Evolutionary conservation across 2,329 filamentous ascomycete species (phyloP), one percentile per base, ranked within the genome.

Genomic region (Botrytis byssoidea): DNA sequence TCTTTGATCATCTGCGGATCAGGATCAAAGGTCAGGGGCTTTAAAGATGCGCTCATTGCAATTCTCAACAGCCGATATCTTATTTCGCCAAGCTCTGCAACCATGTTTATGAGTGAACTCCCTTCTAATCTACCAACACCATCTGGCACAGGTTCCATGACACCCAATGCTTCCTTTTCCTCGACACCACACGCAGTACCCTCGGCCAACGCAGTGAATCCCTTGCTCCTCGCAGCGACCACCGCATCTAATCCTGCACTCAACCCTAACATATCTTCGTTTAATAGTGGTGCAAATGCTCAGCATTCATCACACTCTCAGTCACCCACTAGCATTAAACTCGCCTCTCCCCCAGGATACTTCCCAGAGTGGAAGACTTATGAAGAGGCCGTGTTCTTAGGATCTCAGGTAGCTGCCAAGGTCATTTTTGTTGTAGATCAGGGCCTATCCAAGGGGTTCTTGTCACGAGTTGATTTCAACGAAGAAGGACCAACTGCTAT

Each of bases 31-130:
- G 85, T 89, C 66, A 85, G 85, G 85, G 94, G 96, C 8, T 95
- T 99, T 82, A 95, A 93, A 77, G 94, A 98, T 79, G 93, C 95
- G 77, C 90, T 99, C 66, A 82, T 98, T 55, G 88, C 92, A 78
- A 94, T 91, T 0, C 88, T 99, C 51, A 89, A 89, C 55, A 88
- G 91, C 67, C 94, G 95, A 77, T 96, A 97, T 82, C 88, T 98
- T 71, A 91, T 99, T 77, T 97, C 95, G 2, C 96, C 96, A 0
- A 95, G 92, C 42, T 95, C 94, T 1, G 94, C 94, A 69, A 98
- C 95, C 60, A 98, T 98, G 80, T 98, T 98, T 86, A 97, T 95
- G 51, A 97, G 94, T 35, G 96, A 99, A 83, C 90, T 98, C 55
- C 96, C 96, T 12, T 98, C 94, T 14, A 95, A 96, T 83, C 89